Base-by-base conservation (phyloP, 2,329 filamentous ascomycete species). In the Dichotomopilus funicola region DNA sequence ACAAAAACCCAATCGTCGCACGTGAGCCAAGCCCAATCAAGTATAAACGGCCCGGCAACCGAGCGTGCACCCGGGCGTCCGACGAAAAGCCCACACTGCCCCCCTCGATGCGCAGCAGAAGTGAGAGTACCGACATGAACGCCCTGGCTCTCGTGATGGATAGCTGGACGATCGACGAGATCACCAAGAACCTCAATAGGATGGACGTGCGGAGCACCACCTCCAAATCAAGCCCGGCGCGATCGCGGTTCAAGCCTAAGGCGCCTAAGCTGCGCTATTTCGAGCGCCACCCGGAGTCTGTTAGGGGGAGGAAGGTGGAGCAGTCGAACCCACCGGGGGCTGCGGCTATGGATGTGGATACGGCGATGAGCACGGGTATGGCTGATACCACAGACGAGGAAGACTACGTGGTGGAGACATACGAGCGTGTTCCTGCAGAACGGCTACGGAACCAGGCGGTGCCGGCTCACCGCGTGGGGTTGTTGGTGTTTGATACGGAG, bases 401-500 rank as follows among this genome's bases (percentile, higher is more conserved):
- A 3, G 81, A 85, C 51, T 86, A 84, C 70, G 73, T 86, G 34
- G 78, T 83, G 44, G 83, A 86, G 57, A 84, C 82, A 42, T 86
- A 86, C 62, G 74, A 85, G 51, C 81, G 83, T 38, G 75, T 86
- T 13, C 79, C 82, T 1, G 78, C 74, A 2, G 74, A 76, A 55
- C 73, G 72, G 33, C 70, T 83, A 56, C 72, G 73, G 12, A 66
- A 62, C 31, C 48, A 74, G 8, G 70, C 76, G 11, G 73, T 80
- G 3, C 68, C 71, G 6, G 73, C 76, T 0, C 73, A 78, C 33
- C 77, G 76, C 46, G 74, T 85, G 6, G 81, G 81, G 9, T 67
- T 83, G 38, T 66, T 84, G 51, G 78, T 82, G 6, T 75, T 84
- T 49, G 79, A 81, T 51, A 75, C 74, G 27, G 78, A 82, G 56